phyloP scores from a whole-genome alignment of 75 land plant genomes.

The Azolla pinnata region DNA sequence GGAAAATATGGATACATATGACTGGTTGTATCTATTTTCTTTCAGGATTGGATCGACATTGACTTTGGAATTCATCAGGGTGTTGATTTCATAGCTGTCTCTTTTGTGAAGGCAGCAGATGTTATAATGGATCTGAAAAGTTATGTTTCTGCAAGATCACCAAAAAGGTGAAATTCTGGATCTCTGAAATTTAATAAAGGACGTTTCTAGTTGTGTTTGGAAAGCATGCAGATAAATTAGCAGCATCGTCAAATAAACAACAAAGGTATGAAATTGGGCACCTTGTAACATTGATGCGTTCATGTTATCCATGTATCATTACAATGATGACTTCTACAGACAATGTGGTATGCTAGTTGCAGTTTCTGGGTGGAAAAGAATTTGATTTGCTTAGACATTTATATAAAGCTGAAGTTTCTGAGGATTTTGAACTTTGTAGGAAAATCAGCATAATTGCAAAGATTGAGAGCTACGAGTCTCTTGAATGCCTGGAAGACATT shows the following conservation, averaged over 20 bases:
- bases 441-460: conserved; percentile 52
- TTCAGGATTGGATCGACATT: conserved; percentile 98
- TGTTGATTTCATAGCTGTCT: conserved; percentile 92
- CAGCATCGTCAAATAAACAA: not conserved
- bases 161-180: conserved; percentile 32
- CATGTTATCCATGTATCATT: too few species aligned
- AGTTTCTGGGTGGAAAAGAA: not conserved
- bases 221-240: not conserved
- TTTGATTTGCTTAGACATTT: not conserved
- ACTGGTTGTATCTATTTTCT: not conserved
- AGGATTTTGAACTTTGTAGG: conserved; percentile 14
- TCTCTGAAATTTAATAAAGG: not conserved
- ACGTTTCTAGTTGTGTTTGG: not conserved
- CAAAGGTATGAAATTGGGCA: too few species aligned
- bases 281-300: too few species aligned
- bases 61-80: conserved; percentile 98
- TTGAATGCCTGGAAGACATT: conserved; percentile 46
- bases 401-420: not conserved
- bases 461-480: conserved; percentile 48
- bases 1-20: too few species aligned
- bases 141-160: conserved; percentile 75
- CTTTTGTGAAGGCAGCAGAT: conserved; percentile 95
- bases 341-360: too few species aligned
- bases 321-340: too few species aligned
- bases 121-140: conserved; percentile 93